Conservation (phyloP, 2,329 filamentous ascomycete genomes). For the Pestalotiopsis sp. region DNA sequence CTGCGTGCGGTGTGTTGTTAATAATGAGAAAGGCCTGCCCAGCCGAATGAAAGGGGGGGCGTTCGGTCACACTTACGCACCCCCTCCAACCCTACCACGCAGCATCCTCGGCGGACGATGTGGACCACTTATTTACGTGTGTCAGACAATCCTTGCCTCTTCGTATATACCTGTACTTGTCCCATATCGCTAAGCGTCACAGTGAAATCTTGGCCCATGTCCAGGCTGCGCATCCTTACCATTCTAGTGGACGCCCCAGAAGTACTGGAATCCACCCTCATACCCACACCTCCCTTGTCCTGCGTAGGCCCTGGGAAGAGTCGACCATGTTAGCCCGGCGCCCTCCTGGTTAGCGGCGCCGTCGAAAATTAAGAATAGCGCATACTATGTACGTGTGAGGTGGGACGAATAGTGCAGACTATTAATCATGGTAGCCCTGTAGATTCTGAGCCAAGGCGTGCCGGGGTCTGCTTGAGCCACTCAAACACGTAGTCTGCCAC, state of each 20-base stretch:
- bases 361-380: constrained; percentile 37
- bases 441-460: constrained; percentile 25
- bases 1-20: constrained; percentile 25
- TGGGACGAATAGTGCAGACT: constrained; percentile 31
- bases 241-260: constrained; percentile 32
- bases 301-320: constrained; percentile 10
- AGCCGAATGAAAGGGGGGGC: constrained; percentile 22
- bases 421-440: constrained; percentile 26
- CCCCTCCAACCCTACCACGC: constrained; percentile 15
- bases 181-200: constrained; percentile 38
- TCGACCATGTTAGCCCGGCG: constrained; percentile 27
- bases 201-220: constrained; percentile 18
- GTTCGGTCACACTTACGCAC: constrained; percentile 22
- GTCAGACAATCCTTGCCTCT: constrained; percentile 52
- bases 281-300: constrained; percentile 23
- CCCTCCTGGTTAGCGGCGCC: constrained; percentile 32
- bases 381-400: constrained; percentile 27
- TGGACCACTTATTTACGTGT: constrained; percentile 48
- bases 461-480: constrained; percentile 31
- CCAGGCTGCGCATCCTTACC: constrained; percentile 24
- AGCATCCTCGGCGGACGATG: constrained; percentile 1
- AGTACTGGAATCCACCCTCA: constrained; percentile 31
- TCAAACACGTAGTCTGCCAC: constrained; percentile 32
- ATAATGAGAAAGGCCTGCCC: constrained; percentile 27
- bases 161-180: constrained; percentile 35